A percentile compares a stretch with the other conserved stretches of the same genome.
Evolutionary conservation across 2,329 filamentous ascomycete genomes (phyloP).

Genomic region (Aureobasidium sp.): DNA sequence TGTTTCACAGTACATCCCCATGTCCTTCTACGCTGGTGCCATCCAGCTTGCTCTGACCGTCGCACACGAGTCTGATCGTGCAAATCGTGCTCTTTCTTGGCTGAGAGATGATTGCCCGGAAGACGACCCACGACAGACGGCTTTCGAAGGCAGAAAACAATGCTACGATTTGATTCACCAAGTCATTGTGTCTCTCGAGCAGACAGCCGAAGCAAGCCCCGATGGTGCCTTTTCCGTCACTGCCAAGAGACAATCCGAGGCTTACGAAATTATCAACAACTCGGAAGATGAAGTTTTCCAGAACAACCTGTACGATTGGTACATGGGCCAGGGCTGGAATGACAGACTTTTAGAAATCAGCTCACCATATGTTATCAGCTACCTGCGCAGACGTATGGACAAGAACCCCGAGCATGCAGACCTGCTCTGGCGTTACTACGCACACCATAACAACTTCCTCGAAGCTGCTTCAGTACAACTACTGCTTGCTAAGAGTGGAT

Average conservation of each 20-base stretch:
- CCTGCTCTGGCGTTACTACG: constrained; percentile 87
- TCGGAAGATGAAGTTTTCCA: constrained; percentile 93
- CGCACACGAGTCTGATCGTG: constrained; percentile 76
- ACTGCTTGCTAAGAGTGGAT: constrained; percentile 74
- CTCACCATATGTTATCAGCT: constrained; percentile 78
- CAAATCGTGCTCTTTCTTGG: constrained; percentile 78
- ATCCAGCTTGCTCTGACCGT: constrained; percentile 81
- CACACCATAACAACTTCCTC: constrained; percentile 74
- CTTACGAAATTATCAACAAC: constrained; percentile 80
- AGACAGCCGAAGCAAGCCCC: constrained; percentile 59
- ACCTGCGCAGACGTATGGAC: constrained; percentile 68
- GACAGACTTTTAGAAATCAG: constrained; percentile 80
- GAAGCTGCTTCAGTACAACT: constrained; percentile 83
- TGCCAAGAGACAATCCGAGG: constrained; percentile 74
- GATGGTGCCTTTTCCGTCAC: constrained; percentile 73
- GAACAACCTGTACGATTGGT: constrained; percentile 97
- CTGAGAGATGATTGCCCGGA: constrained; percentile 73
- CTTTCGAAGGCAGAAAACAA: constrained; percentile 63
- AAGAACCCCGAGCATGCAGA: constrained; percentile 74
- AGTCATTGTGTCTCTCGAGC: constrained; percentile 72
- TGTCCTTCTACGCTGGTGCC: constrained; percentile 85
- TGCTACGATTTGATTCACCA: constrained; percentile 85
- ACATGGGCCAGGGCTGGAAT: constrained; percentile 74
- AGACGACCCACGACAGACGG: constrained; percentile 59
- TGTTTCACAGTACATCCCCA: constrained; percentile 67